Conservation (phyloP, 495 filamentous ascomycete genomes). For the Aspergillus indologenus region DNA sequence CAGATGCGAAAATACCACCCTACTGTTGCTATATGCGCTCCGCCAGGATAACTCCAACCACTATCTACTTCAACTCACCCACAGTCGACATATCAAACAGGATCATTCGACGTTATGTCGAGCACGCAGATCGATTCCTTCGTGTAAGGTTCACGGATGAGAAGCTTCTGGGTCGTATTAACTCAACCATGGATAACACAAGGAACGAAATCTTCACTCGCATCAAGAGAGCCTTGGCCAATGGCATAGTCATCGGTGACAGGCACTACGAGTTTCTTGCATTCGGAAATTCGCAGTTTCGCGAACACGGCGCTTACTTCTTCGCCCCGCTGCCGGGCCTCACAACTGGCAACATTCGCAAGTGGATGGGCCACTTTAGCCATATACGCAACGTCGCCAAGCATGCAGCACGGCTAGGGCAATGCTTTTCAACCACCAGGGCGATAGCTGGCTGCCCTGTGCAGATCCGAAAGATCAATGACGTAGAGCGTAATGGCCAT, state of each 20-base stretch:
- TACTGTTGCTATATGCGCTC: conserved; percentile 76
- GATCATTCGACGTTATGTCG: conserved; percentile 68
- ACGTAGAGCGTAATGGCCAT: conserved; percentile 63
- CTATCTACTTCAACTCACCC: conserved; percentile 72
- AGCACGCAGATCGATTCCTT: conserved; percentile 77
- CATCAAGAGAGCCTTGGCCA: conserved; percentile 63
- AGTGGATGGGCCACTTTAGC: conserved; percentile 84
- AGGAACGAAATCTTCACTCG: conserved; percentile 74
- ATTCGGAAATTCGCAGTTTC: conserved; percentile 92
- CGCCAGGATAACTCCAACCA: conserved; percentile 78
- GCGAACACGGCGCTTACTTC: conserved; percentile 91
- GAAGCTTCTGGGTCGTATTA: conserved; percentile 57
- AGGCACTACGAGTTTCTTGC: conserved; percentile 88
- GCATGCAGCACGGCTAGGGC: conserved; percentile 81
- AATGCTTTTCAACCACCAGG: conserved; percentile 92
- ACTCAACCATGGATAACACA: conserved; percentile 47
- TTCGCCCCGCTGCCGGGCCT: conserved; percentile 61
- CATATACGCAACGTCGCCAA: conserved; percentile 79
- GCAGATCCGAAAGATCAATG: conserved; percentile 48
- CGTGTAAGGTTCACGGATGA: conserved; percentile 91
- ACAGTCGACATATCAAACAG: conserved; percentile 84
- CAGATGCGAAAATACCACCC: conserved; percentile 54
- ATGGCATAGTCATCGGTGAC: conserved; percentile 79
- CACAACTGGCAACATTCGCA: conserved; percentile 71
- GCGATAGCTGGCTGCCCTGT: conserved; percentile 51